A percentile compares a stretch with the other conserved stretches of the same genome.
phyloP scores from a whole-genome alignment of 805 yeast genomes.

The Geotrichum ghanense region DNA sequence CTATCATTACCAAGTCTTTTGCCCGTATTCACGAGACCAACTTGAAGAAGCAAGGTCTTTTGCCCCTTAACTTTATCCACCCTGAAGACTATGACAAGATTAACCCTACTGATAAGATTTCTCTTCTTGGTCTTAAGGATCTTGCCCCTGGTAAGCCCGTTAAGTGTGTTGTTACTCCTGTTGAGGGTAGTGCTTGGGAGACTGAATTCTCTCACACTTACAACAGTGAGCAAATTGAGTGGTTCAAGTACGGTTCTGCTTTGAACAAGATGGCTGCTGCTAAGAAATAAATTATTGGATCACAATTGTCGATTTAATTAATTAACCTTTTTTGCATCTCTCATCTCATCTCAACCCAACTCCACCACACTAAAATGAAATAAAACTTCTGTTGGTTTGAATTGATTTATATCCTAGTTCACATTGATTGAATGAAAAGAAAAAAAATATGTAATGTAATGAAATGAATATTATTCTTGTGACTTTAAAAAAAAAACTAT shows the following conservation, averaged over 20 bases:
- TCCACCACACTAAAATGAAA: too few species aligned
- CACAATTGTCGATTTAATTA: too few species aligned
- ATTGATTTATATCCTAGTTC: too few species aligned
- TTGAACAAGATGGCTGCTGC: slow-evolving; percentile 81
- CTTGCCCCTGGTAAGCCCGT: slow-evolving; percentile 91
- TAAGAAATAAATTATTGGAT: not conserved
- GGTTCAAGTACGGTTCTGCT: slow-evolving; percentile 99
- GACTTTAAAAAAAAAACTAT: too few species aligned
- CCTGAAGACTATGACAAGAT: slow-evolving; percentile 89
- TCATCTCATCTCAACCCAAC: too few species aligned
- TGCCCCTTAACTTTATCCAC: slow-evolving; percentile 89
- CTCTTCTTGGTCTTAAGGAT: slow-evolving; percentile 70
- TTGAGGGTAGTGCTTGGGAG: slow-evolving; percentile 75
- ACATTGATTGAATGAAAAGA: too few species aligned
- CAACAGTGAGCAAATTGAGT: slow-evolving; percentile 92
- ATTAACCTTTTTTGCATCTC: not conserved
- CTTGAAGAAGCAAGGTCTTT: slow-evolving; percentile 95
- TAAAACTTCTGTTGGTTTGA: too few species aligned
- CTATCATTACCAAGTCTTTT: slow-evolving; percentile 93
- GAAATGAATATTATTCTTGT: not conserved
- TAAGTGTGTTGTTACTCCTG: slow-evolving; percentile 60
- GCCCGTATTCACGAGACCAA: slow-evolving; percentile 98
- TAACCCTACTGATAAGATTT: slow-evolving; percentile 81
- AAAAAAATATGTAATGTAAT: not conserved
- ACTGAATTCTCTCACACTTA: slow-evolving; percentile 91